Conservation (phyloP, 768 basidiomycete genomes). For the Suillus occidentalis region DNA sequence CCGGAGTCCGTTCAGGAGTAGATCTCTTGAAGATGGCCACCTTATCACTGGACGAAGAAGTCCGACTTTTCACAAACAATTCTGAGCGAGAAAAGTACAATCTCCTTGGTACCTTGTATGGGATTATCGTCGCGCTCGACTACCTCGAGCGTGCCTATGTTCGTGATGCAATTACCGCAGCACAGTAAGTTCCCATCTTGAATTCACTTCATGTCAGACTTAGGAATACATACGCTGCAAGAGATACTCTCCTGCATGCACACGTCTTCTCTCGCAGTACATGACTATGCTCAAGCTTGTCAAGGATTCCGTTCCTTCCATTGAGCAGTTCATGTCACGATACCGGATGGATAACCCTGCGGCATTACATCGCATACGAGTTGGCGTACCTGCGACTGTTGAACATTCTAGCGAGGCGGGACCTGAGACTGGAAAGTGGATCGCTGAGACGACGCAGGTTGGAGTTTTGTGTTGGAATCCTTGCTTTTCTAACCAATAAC, state of each 20-base stretch:
- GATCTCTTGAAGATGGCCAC: constrained; percentile 32
- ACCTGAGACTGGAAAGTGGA: constrained; percentile 93
- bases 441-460: constrained; percentile 96
- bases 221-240: constrained; percentile 22
- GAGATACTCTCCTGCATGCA: constrained; percentile 97
- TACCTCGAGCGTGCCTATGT: constrained; percentile 96
- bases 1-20: background rate
- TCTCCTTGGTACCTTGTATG: constrained; percentile 85
- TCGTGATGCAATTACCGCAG: constrained; percentile 85
- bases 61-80: constrained; percentile 82
- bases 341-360: constrained; percentile 94
- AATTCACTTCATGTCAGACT: constrained; percentile 1
- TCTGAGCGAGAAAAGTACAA: constrained; percentile 88
- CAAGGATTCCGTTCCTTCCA: constrained; percentile 77
- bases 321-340: constrained; percentile 89
- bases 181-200: constrained; percentile 64
- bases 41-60: constrained; percentile 86
- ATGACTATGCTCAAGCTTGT: constrained; percentile 98
- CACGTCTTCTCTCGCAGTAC: constrained; percentile 91
- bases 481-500: background rate
- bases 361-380: constrained; percentile 83
- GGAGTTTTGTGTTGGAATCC: constrained; percentile 10
- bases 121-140: constrained; percentile 88
- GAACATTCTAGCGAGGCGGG: constrained; percentile 94
- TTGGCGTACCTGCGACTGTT: constrained; percentile 95